Percentiles rank a stretch among this genome's conserved stretches.
Evolutionary conservation across 495 filamentous ascomycete genomes (phyloP).

Genomic region (Platismatia glauca): DNA sequence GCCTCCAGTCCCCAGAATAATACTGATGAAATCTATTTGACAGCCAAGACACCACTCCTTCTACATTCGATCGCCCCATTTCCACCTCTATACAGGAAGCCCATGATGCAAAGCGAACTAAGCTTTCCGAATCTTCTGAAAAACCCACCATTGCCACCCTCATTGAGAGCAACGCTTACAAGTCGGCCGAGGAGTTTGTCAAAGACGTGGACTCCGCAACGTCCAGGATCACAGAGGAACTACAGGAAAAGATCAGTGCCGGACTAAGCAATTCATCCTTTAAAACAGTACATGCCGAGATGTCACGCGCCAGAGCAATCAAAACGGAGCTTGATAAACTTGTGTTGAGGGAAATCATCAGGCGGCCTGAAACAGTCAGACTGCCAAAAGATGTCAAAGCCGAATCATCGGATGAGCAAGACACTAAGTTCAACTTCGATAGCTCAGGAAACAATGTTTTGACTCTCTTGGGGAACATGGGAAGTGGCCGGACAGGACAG

Average conservation of each 20-base stretch:
- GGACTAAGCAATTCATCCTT: slow-evolving; percentile 17
- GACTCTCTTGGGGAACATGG: slow-evolving; percentile 62
- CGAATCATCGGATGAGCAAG: slow-evolving; percentile 1
- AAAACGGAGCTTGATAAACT: slow-evolving; percentile 44
- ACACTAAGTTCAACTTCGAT: neutral
- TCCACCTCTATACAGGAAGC: neutral
- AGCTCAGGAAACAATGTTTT: slow-evolving; percentile 43
- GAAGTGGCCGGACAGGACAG: slow-evolving; percentile 51
- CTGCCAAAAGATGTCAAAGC: slow-evolving; percentile 14
- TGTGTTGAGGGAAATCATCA: slow-evolving; percentile 35
- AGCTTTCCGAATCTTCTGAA: slow-evolving; percentile 36
- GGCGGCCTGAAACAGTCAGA: slow-evolving; percentile 21
- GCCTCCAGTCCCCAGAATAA: neutral
- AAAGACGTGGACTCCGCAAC: slow-evolving; percentile 44
- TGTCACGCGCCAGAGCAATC: slow-evolving; percentile 31
- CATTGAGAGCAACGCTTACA: slow-evolving; percentile 37
- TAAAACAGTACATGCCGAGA: slow-evolving; percentile 28
- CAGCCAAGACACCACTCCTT: slow-evolving; percentile 22
- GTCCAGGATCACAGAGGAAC: slow-evolving; percentile 36
- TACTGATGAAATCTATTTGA: neutral
- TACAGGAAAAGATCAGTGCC: slow-evolving; percentile 32
- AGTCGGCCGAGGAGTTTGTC: slow-evolving; percentile 39
- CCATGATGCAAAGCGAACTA: slow-evolving; percentile 37
- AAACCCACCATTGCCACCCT: slow-evolving; percentile 34
- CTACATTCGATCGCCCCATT: slow-evolving; percentile 20